These are phyloP conservation scores for Aspergillus carbonarius DNA, from an alignment of 2,329 filamentous ascomycete species.

Conservation along the genomic window DNA sequence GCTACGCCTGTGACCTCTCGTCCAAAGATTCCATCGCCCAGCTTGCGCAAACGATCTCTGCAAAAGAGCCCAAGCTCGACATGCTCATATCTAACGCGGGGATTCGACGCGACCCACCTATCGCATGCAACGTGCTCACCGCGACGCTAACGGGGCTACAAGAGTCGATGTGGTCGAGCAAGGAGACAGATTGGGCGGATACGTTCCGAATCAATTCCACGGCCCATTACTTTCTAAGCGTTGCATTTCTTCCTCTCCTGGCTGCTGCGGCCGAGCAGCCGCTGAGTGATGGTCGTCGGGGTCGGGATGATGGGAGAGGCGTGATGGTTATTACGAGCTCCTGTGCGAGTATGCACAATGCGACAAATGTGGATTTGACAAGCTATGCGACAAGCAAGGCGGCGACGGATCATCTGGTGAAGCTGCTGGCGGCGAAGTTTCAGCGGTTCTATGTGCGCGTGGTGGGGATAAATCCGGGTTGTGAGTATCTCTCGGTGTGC, in stretches of 20 bases:
- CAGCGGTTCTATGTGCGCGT: slow-evolving; percentile 45
- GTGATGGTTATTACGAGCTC: slow-evolving; percentile 52
- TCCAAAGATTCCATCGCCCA: slow-evolving; percentile 43
- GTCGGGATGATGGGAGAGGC: slow-evolving; percentile 44
- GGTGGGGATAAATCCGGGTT: slow-evolving; percentile 48
- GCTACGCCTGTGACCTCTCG: slow-evolving; percentile 4
- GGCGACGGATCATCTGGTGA: slow-evolving; percentile 53
- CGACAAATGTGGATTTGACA: slow-evolving; percentile 54
- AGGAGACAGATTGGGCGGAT: slow-evolving; percentile 45
- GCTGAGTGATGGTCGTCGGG: slow-evolving; percentile 27
- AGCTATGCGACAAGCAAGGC: slow-evolving; percentile 55
- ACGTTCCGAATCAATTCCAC: slow-evolving; percentile 52
- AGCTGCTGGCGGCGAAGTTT: slow-evolving; percentile 51
- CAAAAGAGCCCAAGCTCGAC: slow-evolving; percentile 45
- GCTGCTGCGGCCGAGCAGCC: slow-evolving; percentile 38
- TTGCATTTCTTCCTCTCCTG: slow-evolving; percentile 48
- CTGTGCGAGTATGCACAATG: slow-evolving; percentile 55
- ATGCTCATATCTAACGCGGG: slow-evolving; percentile 53
- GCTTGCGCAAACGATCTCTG: slow-evolving; percentile 33
- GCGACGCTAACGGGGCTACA: slow-evolving; percentile 46
- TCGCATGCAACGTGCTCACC: slow-evolving; percentile 46
- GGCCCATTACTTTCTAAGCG: slow-evolving; percentile 52
- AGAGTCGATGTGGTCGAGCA: slow-evolving; percentile 49
- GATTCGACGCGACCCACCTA: slow-evolving; percentile 47
- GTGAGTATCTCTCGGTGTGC: slow-evolving; percentile 26